Base-by-base conservation (phyloP, 164 flowering plant species). In the Kingdonia uniflora region DNA sequence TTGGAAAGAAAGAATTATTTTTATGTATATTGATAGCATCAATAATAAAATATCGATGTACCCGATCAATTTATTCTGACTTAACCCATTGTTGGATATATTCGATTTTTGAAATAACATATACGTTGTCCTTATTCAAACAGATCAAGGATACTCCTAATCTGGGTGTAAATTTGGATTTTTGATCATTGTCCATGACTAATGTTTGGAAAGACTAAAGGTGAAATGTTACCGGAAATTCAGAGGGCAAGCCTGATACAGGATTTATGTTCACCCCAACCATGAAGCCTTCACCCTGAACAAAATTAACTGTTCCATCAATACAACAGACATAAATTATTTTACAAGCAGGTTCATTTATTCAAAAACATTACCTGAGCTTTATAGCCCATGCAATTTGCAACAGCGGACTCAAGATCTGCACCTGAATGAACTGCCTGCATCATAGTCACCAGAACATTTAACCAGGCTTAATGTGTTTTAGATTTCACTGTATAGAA, bases 391-490 rank as follows among this genome's bases (percentile, higher is more conserved):
- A 92, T 68, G 75, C 95, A 88, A 67, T 81, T 92, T 44, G 83
- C 42, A 49, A 86, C 69, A 44, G 99, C 95, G 65, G 96, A 85
- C 72, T 92, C 96, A 21, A 92, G 95, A 80, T 92, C 99, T 57
- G 99, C 99, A 51, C 99, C 99, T 26, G 99, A 92, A 80, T 92
- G 99, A 69, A 92, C 99, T 23, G 99, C 96, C 97, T 92, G 74
- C 64, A 74, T 11, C 5, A 41, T 37, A 24, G 57, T 45, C 52
- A 37, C 39, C 59, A 57, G 5, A 44, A 50, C 13, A 54, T 6
- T n/a, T 22, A 26, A 20, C 25, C 20, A 16, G 45, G 51, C 12
- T 23, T 24, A 29, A 47, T n/a, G 19, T 45, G 52, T 11, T 20
- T 26, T 21, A 47, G 12, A 19, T 29, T 29, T 3, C 35, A n/a